A percentile compares a stretch with the other conserved stretches of the same genome.
Conservation (phyloP, 2,329 filamentous ascomycete species). For the Hypoxylon sp. region DNA sequence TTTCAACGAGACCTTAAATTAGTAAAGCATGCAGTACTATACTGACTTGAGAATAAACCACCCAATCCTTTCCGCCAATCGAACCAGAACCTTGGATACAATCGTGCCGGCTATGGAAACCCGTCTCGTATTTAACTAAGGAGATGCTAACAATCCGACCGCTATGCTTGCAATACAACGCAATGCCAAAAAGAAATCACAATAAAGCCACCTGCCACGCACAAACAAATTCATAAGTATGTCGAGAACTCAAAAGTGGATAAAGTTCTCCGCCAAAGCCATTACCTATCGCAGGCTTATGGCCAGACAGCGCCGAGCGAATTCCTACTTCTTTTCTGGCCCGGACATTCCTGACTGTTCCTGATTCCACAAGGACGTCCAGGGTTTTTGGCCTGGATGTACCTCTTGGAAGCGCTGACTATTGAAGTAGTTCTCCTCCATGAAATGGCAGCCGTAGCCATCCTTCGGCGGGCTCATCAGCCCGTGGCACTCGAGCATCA, state of each 20-base stretch:
- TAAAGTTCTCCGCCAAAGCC: neutral
- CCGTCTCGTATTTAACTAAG: neutral
- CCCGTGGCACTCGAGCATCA: neutral
- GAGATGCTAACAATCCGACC: neutral
- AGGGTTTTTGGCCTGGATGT: neutral
- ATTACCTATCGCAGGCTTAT: neutral
- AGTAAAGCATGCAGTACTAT: neutral
- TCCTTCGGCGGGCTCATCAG: neutral
- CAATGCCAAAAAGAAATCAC: neutral
- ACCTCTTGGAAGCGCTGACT: neutral
- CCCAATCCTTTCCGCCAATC: neutral
- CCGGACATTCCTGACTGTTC: too few species aligned
- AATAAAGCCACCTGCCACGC: neutral
- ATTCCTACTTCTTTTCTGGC: neutral
- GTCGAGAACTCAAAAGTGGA: neutral
- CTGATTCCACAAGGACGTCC: neutral
- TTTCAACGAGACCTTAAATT: neutral
- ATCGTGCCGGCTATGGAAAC: neutral
- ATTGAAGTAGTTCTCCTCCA: neutral
- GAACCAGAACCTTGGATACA: neutral
- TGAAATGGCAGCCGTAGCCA: neutral
- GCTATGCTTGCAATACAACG: constrained; percentile 3
- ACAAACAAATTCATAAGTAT: neutral
- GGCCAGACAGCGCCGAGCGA: neutral
- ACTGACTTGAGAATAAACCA: neutral